Evolutionary conservation across 176 grass and related monocot species (phyloP).

Genomic region (Saccharum spontaneum): DNA sequence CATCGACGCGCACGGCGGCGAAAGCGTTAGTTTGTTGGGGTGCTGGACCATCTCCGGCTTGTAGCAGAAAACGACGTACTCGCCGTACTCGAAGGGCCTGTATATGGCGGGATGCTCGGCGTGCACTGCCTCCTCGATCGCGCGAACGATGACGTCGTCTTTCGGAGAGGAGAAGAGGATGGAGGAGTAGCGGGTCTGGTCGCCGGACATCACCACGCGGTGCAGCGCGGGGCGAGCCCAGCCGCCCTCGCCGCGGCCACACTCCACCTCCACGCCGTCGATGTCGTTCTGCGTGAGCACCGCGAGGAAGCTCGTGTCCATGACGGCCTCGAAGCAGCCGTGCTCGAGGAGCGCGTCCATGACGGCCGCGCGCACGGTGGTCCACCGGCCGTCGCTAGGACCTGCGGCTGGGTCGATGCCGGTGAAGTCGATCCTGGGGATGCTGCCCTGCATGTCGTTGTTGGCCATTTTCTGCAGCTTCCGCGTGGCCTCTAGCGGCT

Average conservation of each 20-base stretch:
- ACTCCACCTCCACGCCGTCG: constrained; percentile 17
- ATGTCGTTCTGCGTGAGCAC: constrained; percentile 20
- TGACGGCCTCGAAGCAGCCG: constrained; percentile 5
- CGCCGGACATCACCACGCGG: neutral
- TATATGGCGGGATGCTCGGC: neutral
- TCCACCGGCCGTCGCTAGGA: neutral
- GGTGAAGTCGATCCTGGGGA: neutral
- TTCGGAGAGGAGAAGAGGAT: constrained; percentile 1
- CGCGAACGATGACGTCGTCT: neutral
- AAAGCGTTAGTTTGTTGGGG: neutral
- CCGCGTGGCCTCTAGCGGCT: no score
- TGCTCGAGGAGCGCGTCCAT: neutral
- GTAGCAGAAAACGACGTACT: constrained; percentile 5
- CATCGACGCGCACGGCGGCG: neutral
- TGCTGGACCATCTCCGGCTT: neutral
- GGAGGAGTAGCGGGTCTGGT: neutral
- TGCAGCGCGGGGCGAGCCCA: neutral
- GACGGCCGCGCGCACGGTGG: neutral
- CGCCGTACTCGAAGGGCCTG: neutral
- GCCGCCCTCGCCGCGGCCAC: neutral
- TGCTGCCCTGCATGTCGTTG: neutral
- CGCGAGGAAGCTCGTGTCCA: constrained; percentile 7
- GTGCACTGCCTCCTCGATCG: neutral
- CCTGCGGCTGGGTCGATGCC: neutral
- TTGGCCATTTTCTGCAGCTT: neutral